These are phyloP conservation scores for Zygosaccharomyces kombuchaensis DNA, from an alignment of 805 yeast genomes.

Conservation along the genomic window DNA sequence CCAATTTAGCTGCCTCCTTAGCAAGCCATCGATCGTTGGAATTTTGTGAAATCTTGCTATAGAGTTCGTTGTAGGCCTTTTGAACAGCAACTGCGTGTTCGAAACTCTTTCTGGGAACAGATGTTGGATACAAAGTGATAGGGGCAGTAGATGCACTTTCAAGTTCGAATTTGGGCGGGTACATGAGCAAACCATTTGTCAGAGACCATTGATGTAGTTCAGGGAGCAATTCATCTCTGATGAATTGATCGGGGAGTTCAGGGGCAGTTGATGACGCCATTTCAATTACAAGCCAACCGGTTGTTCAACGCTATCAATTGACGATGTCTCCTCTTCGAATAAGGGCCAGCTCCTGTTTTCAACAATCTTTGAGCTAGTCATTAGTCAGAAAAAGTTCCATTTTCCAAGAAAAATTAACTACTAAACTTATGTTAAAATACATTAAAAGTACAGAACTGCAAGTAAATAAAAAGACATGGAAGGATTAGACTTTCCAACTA, in stretches of 20 bases:
- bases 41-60: conserved; percentile 58
- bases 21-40: conserved; percentile 58
- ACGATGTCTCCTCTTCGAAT: too few species aligned
- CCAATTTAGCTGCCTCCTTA: conserved; percentile 48
- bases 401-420: background rate
- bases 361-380: background rate
- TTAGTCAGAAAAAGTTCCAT: background rate
- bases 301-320: too few species aligned
- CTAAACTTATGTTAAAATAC: conserved; percentile 1
- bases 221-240: conserved; percentile 36
- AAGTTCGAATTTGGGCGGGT: conserved; percentile 52
- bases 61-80: conserved; percentile 63
- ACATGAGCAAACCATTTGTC: conserved; percentile 77
- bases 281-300: background rate
- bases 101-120: conserved; percentile 68
- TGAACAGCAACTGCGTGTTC: conserved; percentile 65
- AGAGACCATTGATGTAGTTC: conserved; percentile 70
- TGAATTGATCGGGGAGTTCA: conserved; percentile 22
- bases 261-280: conserved; percentile 27
- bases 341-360: background rate
- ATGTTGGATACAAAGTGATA: conserved; percentile 85
- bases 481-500: background rate
- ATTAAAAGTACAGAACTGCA: conserved; percentile 1
- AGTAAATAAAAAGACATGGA: background rate
- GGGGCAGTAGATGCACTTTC: conserved; percentile 66